Evolutionary conservation across 1,139 yeast genomes (phyloP).

Genomic region (Yamadazyma aaseri): DNA sequence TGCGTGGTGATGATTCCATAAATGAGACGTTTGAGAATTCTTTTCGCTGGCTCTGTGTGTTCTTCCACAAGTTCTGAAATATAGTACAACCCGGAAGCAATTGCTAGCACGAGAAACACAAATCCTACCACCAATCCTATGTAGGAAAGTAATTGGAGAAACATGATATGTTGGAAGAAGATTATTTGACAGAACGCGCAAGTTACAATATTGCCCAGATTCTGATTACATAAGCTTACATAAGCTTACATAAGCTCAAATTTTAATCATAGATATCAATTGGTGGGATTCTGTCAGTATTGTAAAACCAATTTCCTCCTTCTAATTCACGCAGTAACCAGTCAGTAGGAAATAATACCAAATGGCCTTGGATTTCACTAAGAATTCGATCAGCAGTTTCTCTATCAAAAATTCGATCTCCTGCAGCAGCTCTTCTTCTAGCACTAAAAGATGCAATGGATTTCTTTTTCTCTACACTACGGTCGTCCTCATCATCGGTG

Average conservation of each 20-base stretch:
- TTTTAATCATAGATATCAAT: constrained; percentile 87
- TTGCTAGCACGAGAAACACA: constrained; percentile 54
- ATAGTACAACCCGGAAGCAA: constrained; percentile 88
- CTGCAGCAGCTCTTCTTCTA: constrained; percentile 39
- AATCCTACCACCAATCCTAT: constrained; percentile 77
- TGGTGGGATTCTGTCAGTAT: constrained; percentile 91
- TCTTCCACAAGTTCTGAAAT: constrained; percentile 92
- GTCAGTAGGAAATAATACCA: constrained; percentile 86
- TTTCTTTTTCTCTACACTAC: constrained; percentile 8
- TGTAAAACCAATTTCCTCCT: constrained; percentile 92
- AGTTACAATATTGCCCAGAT: neutral
- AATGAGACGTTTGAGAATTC: constrained; percentile 63
- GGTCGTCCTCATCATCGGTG: constrained; percentile 11
- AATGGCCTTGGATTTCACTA: constrained; percentile 78
- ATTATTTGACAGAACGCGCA: neutral
- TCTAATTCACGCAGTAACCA: constrained; percentile 89
- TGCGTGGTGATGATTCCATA: constrained; percentile 55
- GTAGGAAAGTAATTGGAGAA: constrained; percentile 50
- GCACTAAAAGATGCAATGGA: constrained; percentile 26
- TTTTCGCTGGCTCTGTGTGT: constrained; percentile 80
- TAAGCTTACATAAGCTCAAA: no score
- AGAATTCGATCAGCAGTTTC: constrained; percentile 75
- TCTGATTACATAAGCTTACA: no score
- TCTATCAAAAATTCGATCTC: constrained; percentile 63
- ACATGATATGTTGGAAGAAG: constrained; percentile 24